These are phyloP conservation scores for Suillus paluster DNA, from an alignment of 768 basidiomycete genomes.

Conservation along the genomic window DNA sequence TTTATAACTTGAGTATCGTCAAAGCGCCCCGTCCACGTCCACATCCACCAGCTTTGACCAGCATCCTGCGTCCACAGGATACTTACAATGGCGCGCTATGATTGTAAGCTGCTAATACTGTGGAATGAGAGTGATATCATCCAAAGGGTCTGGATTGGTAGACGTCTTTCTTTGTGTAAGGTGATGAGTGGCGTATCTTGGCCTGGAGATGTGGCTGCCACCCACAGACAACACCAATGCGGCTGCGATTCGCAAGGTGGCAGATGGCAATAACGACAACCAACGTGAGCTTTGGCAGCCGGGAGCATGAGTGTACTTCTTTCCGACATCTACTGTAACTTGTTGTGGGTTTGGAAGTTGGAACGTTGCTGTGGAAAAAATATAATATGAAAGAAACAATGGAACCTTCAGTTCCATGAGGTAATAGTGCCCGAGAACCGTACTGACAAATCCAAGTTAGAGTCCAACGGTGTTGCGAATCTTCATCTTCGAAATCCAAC, in stretches of 20 bases:
- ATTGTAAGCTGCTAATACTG: neutral
- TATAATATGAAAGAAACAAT: neutral
- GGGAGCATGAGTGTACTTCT: neutral
- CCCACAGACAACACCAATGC: neutral
- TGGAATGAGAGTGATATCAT: neutral
- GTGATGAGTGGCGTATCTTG: conserved; percentile 2
- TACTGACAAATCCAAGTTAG: too few species aligned
- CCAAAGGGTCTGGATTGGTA: neutral
- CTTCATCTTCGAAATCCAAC: too few species aligned
- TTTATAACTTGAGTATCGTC: neutral
- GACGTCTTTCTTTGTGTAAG: neutral
- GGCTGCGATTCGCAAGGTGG: too few species aligned
- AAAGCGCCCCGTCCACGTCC: conserved; percentile 4
- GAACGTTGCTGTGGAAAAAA: neutral
- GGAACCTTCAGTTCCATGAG: neutral
- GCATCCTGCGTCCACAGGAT: neutral
- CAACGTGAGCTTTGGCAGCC: neutral
- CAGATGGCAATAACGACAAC: neutral
- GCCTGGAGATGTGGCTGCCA: neutral
- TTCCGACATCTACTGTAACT: neutral
- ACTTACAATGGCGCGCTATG: neutral
- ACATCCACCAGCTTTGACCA: conserved; percentile 2
- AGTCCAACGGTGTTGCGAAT: too few species aligned
- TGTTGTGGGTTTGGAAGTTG: neutral
- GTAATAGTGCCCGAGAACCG: too few species aligned